A percentile compares a stretch with the other conserved stretches of the same genome.
Conservation (phyloP, 2,329 filamentous ascomycete species). For the Cytospora paraplurivora region DNA sequence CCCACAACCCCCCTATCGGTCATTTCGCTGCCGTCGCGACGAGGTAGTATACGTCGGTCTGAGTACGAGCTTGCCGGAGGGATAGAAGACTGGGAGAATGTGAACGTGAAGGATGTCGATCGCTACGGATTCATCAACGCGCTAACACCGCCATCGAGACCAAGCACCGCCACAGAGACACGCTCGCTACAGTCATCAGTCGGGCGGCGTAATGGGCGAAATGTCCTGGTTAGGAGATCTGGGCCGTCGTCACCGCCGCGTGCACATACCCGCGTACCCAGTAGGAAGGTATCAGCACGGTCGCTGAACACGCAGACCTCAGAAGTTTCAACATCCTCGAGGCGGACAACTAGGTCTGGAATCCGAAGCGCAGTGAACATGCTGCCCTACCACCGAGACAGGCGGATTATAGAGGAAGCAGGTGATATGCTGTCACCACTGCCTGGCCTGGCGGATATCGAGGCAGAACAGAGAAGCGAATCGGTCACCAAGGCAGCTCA, state of each 20-base stretch:
- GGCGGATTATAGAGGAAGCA: conserved; percentile 64
- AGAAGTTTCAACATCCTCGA: conserved; percentile 52
- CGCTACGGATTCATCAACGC: conserved; percentile 68
- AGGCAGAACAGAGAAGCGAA: conserved; percentile 57
- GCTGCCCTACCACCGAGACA: conserved; percentile 62
- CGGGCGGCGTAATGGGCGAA: conserved; percentile 50
- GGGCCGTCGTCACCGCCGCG: conserved; percentile 40
- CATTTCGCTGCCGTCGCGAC: conserved; percentile 49
- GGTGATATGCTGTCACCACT: conserved; percentile 67
- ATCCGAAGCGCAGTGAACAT: conserved; percentile 61
- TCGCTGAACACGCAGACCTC: conserved; percentile 62
- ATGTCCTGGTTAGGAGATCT: conserved; percentile 46
- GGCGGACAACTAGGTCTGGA: conserved; percentile 56
- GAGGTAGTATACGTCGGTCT: conserved; percentile 43
- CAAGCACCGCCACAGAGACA: conserved; percentile 33
- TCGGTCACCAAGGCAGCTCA: conserved; percentile 58
- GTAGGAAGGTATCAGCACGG: conserved; percentile 58
- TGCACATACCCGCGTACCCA: conserved; percentile 49
- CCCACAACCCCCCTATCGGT: conserved; percentile 45
- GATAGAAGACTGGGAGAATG: conserved; percentile 68
- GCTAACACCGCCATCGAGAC: conserved; percentile 46
- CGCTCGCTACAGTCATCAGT: conserved; percentile 46
- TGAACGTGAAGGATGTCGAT: conserved; percentile 63
- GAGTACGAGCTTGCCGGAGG: conserved; percentile 57
- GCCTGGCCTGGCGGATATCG: conserved; percentile 57